These are phyloP conservation scores for Hamamelis virginiana DNA, from an alignment of 164 flowering plant genomes.

Conservation along the genomic window DNA sequence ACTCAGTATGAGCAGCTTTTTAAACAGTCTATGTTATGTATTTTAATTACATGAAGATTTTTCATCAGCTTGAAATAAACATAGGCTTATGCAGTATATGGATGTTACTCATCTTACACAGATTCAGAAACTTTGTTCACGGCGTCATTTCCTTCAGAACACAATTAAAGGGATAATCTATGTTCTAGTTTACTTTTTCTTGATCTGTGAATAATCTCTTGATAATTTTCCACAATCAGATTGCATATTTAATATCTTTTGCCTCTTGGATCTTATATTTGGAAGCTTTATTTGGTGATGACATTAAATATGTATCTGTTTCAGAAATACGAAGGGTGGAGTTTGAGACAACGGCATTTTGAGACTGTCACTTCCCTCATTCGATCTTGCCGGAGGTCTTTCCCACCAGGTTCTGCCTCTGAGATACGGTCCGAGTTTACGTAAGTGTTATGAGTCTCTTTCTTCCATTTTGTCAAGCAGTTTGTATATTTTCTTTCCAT, in stretches of 20 bases:
- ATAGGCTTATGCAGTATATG: background rate
- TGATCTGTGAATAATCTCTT: background rate
- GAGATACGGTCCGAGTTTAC: constrained; percentile 97
- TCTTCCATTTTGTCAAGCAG: background rate
- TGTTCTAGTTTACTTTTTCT: background rate
- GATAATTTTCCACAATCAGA: background rate
- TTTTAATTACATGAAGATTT: background rate
- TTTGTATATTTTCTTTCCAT: constrained; percentile 3
- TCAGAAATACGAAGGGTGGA: constrained; percentile 97
- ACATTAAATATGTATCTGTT: constrained; percentile 3
- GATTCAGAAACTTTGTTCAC: constrained; percentile 14
- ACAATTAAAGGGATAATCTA: too few species aligned
- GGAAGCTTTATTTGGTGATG: constrained; percentile 3
- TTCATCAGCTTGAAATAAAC: background rate
- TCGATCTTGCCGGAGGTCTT: constrained; percentile 77
- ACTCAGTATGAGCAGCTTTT: background rate
- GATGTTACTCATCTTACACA: background rate
- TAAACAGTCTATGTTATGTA: background rate
- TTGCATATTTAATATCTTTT: background rate
- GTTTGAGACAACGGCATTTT: constrained; percentile 91
- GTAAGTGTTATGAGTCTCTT: constrained; percentile 34
- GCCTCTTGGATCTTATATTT: too few species aligned
- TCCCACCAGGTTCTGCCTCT: constrained; percentile 84
- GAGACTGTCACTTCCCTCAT: constrained; percentile 84
- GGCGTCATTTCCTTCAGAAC: constrained; percentile 21